Evolutionary conservation across 345 rosid species (phyloP).

Genomic region (Hypericum androsaemum): DNA sequence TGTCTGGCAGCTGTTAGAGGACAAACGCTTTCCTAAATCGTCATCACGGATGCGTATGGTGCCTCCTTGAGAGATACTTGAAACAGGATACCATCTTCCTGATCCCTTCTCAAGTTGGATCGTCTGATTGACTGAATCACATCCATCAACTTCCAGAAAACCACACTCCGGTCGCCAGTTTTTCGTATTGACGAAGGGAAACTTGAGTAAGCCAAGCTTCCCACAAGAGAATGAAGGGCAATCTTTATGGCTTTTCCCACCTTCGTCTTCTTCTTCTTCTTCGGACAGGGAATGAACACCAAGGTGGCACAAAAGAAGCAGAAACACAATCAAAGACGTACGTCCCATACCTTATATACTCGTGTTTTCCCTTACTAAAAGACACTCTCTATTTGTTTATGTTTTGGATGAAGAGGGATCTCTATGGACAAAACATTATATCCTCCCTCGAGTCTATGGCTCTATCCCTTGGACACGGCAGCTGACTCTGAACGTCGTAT

Average conservation of each 20-base stretch:
- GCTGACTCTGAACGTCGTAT: too few species aligned
- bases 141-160: conserved; percentile 17
- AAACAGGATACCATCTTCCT: conserved; percentile 17
- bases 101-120: conserved; percentile 20
- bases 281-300: too few species aligned
- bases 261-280: too few species aligned
- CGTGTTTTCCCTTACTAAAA: too few species aligned
- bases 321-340: too few species aligned
- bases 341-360: too few species aligned
- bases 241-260: neutral
- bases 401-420: too few species aligned
- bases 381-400: too few species aligned
- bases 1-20: conserved; percentile 11
- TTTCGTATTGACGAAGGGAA: conserved; percentile 15
- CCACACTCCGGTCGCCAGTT: conserved; percentile 13
- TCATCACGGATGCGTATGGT: conserved; percentile 17
- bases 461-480: too few species aligned
- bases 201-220: neutral
- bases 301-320: too few species aligned
- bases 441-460: too few species aligned
- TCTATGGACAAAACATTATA: too few species aligned
- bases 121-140: conserved; percentile 6
- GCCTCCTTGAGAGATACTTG: conserved; percentile 21
- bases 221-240: conserved; percentile 24
- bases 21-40: conserved; percentile 4